Conservation (phyloP, 106 monocot genomes). For the Xerophyta viscosa region DNA sequence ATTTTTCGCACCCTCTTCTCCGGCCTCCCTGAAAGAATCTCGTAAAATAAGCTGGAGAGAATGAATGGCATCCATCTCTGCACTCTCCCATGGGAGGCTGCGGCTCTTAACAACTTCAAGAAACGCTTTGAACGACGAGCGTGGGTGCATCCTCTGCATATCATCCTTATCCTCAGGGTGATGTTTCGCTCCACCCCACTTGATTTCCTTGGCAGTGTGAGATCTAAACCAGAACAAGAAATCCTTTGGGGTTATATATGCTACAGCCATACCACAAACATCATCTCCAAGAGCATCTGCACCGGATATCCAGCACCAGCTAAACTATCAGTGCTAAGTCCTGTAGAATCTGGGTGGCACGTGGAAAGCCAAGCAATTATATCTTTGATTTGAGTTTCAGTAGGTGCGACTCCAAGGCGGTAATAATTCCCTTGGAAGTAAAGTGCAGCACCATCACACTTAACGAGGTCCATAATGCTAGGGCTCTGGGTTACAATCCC, state of each 20-base stretch:
- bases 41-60: constrained; percentile 88
- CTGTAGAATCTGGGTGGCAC: constrained; percentile 72
- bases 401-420: constrained; percentile 63
- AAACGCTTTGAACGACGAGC: constrained; percentile 87
- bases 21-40: constrained; percentile 66
- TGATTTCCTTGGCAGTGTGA: constrained; percentile 89
- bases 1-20: constrained; percentile 22
- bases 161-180: constrained; percentile 95
- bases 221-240: constrained; percentile 96
- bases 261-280: constrained; percentile 91
- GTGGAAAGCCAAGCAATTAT: constrained; percentile 64
- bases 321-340: constrained; percentile 86
- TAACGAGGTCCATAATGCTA: constrained; percentile 92
- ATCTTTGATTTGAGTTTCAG: constrained; percentile 69
- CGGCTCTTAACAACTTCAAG: constrained; percentile 87
- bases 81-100: constrained; percentile 92
- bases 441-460: constrained; percentile 87
- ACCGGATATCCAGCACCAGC: constrained; percentile 77
- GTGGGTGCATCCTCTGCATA: constrained; percentile 82
- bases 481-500: constrained; percentile 90
- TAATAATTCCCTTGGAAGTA: constrained; percentile 73
- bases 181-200: constrained; percentile 97
- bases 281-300: constrained; percentile 68
- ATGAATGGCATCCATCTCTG: constrained; percentile 97
- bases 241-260: constrained; percentile 62